Base-by-base conservation (phyloP, 2,329 filamentous ascomycete genomes). In the Plenodomus tracheiphilus region DNA sequence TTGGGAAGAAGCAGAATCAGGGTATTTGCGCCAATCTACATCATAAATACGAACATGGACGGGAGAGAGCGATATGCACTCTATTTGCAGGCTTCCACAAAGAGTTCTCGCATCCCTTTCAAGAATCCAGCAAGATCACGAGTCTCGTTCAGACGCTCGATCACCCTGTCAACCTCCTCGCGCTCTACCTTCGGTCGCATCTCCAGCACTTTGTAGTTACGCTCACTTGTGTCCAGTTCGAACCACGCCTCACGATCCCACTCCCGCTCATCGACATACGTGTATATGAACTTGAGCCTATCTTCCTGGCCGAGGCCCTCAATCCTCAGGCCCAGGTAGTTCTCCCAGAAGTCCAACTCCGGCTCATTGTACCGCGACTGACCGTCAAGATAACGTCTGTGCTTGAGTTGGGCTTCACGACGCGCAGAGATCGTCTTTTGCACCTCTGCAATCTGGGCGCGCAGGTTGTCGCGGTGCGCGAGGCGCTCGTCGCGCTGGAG, bases 311-410 rank as follows among this genome's bases (percentile, higher is more conserved):
- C 92, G 0, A 89, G 89, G 1, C 93, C 93, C 68, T 97, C 93
- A 66, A 99, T 95, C 52, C 88, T 81, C 68, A 97, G 73, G 49
- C 93, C 92, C 51, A 99, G 78, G 69, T 93, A 94, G 46, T 87
- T 88, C 70, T 96, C 89, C 94, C 94, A 99, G 70, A 97, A 97
- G 60, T 92, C 89, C 39, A 99, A 81, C 76, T 99, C 94, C 0
- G 94, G 94, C 37, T 89, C 83, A 73, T 99, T 97, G 74, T 93
- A 89, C 28, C 91, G 84, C 45, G 88, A 84, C 75, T 97, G 93
- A 2, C 87, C 83, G 63, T 95, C 90, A 32, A 96, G 79, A 61
- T 90, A 85, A 54, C 84, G 81, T 40, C 88, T 85, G 69, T 89
- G 85, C 54, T 83, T 83, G 43, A 85, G 79, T 74, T 91, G 88